Conservation (phyloP, 345 rosid species). For the Geranium brycei region DNA sequence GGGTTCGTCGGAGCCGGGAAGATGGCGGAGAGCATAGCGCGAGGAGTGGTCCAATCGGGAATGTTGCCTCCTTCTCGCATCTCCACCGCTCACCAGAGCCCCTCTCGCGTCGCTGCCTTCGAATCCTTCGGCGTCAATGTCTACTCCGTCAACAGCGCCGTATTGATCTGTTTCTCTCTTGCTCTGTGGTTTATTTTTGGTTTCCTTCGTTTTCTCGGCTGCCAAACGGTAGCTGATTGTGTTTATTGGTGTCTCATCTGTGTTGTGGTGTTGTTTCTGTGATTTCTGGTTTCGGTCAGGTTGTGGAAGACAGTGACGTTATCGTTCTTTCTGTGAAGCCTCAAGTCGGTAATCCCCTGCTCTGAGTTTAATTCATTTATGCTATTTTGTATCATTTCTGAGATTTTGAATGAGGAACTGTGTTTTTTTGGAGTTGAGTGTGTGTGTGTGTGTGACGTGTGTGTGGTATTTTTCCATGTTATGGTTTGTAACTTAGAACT, state of each 20-base stretch:
- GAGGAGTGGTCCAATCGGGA: constrained; percentile 66
- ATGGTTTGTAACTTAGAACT: background rate
- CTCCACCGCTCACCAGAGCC: constrained; percentile 48
- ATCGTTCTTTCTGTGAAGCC: constrained; percentile 86
- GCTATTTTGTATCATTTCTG: background rate
- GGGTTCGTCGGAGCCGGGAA: constrained; percentile 89
- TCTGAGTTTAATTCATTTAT: background rate
- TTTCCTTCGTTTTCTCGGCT: constrained; percentile 4
- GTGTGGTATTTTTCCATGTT: background rate
- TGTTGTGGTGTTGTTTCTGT: constrained; percentile 4
- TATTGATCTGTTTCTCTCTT: constrained; percentile 6
- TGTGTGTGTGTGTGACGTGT: background rate
- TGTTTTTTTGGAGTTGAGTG: background rate
- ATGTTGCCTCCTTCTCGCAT: constrained; percentile 60
- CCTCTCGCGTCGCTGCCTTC: constrained; percentile 44
- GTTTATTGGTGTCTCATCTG: background rate
- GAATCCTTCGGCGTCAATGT: constrained; percentile 59
- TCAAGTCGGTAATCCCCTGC: constrained; percentile 46
- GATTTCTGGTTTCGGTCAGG: constrained; percentile 29
- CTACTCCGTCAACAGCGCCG: constrained; percentile 38
- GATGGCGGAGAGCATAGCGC: constrained; percentile 88
- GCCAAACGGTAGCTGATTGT: background rate
- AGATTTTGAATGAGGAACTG: background rate
- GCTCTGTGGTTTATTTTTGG: background rate
- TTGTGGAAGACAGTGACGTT: constrained; percentile 64